A percentile compares a stretch with the other conserved stretches of the same genome.
These are phyloP conservation scores for Euphorbia schlechtendalii DNA, from an alignment of 441 rosid genomes.

Conservation along the genomic window DNA sequence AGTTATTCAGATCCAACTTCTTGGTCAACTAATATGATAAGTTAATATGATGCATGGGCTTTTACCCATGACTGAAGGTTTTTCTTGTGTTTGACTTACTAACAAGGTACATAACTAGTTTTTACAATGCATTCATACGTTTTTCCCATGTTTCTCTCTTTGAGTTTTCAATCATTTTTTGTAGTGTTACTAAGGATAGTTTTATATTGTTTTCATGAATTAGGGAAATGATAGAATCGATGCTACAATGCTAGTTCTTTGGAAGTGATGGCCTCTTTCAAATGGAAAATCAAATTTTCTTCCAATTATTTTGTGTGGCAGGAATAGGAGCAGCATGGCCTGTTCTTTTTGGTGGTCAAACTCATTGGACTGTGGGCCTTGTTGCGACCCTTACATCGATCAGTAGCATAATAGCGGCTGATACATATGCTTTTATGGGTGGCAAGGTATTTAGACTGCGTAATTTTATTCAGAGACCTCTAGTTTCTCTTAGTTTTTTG, in stretches of 20 bases:
- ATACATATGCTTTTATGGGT: conserved; percentile 83
- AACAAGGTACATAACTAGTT: not conserved
- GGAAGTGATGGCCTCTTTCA: not conserved
- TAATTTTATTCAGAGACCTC: conserved; percentile 9
- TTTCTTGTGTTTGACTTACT: not conserved
- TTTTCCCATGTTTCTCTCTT: not conserved
- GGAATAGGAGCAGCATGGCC: conserved; percentile 77
- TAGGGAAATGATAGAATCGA: not conserved
- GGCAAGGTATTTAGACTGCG: conserved; percentile 69
- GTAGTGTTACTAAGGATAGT: not conserved
- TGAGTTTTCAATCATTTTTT: not conserved
- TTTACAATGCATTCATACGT: not conserved
- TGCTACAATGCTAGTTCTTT: not conserved
- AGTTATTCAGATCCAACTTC: not conserved
- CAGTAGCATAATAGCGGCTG: conserved; percentile 83
- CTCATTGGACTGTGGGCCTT: conserved; percentile 98
- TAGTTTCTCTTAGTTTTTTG: not conserved
- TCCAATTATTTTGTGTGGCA: conserved; percentile 27
- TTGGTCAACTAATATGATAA: not conserved
- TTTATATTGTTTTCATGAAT: not conserved
- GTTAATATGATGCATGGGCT: not conserved
- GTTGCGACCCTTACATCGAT: conserved; percentile 81
- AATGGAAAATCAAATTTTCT: not conserved
- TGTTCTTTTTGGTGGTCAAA: conserved; percentile 75
- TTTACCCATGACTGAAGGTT: not conserved